Conservation (phyloP, 495 filamentous ascomycete species). For the Oidiodendron maius region DNA sequence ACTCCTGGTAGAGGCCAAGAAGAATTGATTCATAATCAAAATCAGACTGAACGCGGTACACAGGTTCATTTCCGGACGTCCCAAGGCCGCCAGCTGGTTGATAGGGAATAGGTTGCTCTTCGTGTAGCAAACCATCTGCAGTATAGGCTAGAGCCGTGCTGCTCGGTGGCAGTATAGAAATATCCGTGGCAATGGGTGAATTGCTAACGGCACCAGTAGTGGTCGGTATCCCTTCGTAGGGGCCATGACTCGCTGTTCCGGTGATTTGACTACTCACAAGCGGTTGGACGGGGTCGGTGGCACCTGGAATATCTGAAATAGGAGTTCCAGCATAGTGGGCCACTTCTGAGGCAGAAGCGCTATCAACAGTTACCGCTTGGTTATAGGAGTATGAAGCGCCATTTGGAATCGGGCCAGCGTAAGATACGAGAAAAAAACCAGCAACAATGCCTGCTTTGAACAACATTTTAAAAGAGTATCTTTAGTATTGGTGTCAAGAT, state of each 20-base stretch:
- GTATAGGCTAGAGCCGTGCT: conserved; percentile 57
- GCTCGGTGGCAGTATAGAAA: conserved; percentile 39
- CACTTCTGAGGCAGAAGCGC: conserved; percentile 9
- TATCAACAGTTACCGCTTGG: conserved; percentile 11
- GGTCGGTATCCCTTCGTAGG: conserved; percentile 52
- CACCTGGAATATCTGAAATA: conserved; percentile 16
- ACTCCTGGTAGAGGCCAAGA: conserved; percentile 75
- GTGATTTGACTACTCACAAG: conserved; percentile 25
- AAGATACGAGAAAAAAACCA: conserved; percentile 8
- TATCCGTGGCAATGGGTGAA: conserved; percentile 37
- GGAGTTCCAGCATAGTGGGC: conserved; percentile 12
- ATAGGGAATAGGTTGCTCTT: conserved; percentile 64
- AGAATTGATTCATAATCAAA: conserved; percentile 68
- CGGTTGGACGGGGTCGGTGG: conserved; percentile 16
- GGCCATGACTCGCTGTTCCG: conserved; percentile 33
- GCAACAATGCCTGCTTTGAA: conserved; percentile 10
- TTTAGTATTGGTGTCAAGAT: background rate
- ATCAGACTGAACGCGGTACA: conserved; percentile 65
- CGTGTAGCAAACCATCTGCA: conserved; percentile 59
- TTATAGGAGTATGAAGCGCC: conserved; percentile 8
- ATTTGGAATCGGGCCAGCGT: conserved; percentile 5
- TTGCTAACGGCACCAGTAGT: conserved; percentile 54
- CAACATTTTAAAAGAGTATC: conserved; percentile 7
- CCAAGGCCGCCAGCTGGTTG: conserved; percentile 70
- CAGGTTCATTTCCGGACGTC: conserved; percentile 70